Evolutionary conservation across 192 early-diverging fungal genomes (phyloP).

Genomic region (Gaertneriomyces semiglobifer): DNA sequence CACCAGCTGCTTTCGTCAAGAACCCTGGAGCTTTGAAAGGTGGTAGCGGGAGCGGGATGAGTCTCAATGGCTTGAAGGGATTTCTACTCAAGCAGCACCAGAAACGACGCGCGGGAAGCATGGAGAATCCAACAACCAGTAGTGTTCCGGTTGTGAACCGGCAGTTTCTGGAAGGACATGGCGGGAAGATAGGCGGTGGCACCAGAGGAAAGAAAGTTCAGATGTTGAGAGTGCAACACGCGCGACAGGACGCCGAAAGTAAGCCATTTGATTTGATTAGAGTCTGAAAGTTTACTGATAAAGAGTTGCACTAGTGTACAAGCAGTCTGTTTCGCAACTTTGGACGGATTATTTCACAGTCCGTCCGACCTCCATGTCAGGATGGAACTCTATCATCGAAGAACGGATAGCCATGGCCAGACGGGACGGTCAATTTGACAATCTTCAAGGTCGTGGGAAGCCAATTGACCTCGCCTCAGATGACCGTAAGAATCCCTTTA

Average conservation of each 20-base stretch:
- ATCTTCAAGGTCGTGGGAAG: constrained; percentile 35
- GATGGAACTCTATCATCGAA: constrained; percentile 33
- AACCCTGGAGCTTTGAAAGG: constrained; percentile 3
- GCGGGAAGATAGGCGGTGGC: background rate
- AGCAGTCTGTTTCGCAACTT: constrained; percentile 34
- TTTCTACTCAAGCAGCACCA: constrained; percentile 27
- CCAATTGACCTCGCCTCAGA: constrained; percentile 34
- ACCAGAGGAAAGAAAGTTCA: constrained; percentile 1
- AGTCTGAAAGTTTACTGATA: background rate
- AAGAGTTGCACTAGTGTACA: constrained; percentile 25
- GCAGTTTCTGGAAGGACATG: constrained; percentile 8
- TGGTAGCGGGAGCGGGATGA: background rate
- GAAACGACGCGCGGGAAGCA: constrained; percentile 7
- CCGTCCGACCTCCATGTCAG: constrained; percentile 28
- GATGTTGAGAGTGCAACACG: constrained; percentile 25
- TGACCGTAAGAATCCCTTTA: constrained; percentile 36
- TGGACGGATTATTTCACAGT: constrained; percentile 38
- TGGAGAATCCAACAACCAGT: constrained; percentile 15
- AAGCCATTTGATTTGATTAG: background rate
- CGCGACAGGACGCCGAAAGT: constrained; percentile 22
- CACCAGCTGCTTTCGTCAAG: constrained; percentile 17
- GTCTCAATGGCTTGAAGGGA: background rate
- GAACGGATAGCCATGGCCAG: constrained; percentile 36
- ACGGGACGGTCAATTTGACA: constrained; percentile 38
- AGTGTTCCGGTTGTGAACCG: constrained; percentile 14